Base-by-base conservation (phyloP, 1,284 basidiomycete genomes). In the Fomitiporia mediterranea region DNA sequence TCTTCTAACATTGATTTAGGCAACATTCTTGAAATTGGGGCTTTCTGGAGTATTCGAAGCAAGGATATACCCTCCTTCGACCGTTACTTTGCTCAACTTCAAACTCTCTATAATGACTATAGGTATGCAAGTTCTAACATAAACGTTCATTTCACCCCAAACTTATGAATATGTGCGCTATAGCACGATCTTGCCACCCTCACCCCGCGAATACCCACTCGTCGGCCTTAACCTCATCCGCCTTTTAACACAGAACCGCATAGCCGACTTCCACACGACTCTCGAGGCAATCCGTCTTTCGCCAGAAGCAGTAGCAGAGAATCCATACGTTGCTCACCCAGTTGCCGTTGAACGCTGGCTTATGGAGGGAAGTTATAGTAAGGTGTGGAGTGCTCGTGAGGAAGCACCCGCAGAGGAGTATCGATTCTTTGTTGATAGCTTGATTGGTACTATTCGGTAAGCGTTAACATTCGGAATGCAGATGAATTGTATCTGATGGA, bases 231-330 rank as follows among this genome's bases (percentile, higher is more conserved):
- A 96, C 67, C 88, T 99, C 67, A 89, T 99, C 63, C 90, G 93
- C 25, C 83, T 98, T 59, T 84, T 99, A 62, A 94, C 92, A 1
- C 92, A 96, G 70, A 98, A 98, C 72, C 86, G 92, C 67, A 97
- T 98, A 68, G 93, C 96, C 40, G 91, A 96, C 67, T 99, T 99
- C 77, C 97, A 99, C 70, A 97, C 94, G n/a, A 87, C 92, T n/a
- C 83, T 99, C 57, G 97, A 99, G 70, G 90, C 91, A n/a, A 81
- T 99, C 19, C 85, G 85, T 2, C 75, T 95, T 25, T 80, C 84
- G 44, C 80, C 86, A 0, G 84, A 89, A 60, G 80, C 82, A 43
- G 82, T 91, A 61, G 74, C 82, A 35, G 78, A 82, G 28, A 92
- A 92, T 69, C 83, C 84, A 15, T 94, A 82, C 69, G 87, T 95